A percentile compares a stretch with the other conserved stretches of the same genome.
These are phyloP conservation scores for Pistacia atlantica DNA, from an alignment of 345 rosid species.

Conservation along the genomic window DNA sequence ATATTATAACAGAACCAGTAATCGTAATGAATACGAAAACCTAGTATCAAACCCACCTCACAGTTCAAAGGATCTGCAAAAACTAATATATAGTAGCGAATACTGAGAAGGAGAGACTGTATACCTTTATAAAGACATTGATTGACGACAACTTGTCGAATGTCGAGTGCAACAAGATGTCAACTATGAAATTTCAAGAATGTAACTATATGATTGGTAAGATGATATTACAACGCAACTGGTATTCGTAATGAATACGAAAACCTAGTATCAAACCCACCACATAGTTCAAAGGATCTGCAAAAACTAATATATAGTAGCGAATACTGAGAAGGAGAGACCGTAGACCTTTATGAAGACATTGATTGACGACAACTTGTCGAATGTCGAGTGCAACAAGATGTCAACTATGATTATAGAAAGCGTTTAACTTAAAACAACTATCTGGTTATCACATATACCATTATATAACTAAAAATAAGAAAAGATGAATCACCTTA, in stretches of 20 bases:
- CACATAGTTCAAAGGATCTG: not conserved
- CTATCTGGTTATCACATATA: not conserved
- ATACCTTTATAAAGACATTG: not conserved
- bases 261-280: not conserved
- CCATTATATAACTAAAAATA: no score
- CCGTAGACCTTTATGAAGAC: not conserved
- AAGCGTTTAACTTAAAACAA: not conserved
- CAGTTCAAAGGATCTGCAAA: not conserved
- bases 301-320: not conserved
- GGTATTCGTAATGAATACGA: not conserved
- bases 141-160: no score
- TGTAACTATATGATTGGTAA: not conserved
- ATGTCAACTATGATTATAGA: not conserved
- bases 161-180: not conserved
- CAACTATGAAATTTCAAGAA: not conserved
- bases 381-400: not conserved
- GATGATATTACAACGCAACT: not conserved
- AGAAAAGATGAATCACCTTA: no score
- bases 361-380: not conserved
- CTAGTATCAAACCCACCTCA: not conserved
- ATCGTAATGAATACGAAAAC: not conserved
- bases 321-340: not conserved
- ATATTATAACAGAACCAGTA: not conserved
- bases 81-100: not conserved
- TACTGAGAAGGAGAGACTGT: not conserved